Evolutionary conservation across 345 rosid genomes (phyloP).

Genomic region (Cochlearia excelsa): DNA sequence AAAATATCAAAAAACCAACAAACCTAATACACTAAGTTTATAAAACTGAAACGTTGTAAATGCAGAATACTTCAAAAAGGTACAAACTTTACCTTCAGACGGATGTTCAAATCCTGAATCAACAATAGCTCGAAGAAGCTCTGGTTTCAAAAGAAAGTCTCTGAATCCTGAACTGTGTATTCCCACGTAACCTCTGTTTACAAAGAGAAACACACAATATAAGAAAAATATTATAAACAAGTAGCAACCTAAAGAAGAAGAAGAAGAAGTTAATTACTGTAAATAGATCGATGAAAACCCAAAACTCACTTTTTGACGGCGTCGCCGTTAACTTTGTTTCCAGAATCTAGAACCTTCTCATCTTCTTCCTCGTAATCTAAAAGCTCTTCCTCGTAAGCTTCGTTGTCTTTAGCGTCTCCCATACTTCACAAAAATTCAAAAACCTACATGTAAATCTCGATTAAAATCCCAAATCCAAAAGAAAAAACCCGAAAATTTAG

Average conservation of each 20-base stretch:
- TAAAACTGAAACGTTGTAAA: not conserved
- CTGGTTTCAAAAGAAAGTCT: constrained; percentile 98
- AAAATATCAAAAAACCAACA: not conserved
- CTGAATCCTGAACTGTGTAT: constrained; percentile 99
- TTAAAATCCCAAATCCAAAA: constrained; percentile 15
- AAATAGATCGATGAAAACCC: not conserved
- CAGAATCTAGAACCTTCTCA: constrained; percentile 74
- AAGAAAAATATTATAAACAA: not conserved
- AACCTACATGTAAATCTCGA: not conserved
- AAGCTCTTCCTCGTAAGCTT: constrained; percentile 99
- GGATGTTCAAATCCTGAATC: constrained; percentile 99
- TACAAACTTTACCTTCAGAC: constrained; percentile 64
- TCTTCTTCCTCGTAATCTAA: constrained; percentile 97
- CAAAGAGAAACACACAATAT: not conserved
- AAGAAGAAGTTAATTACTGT: too few species aligned
- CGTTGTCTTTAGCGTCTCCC: constrained; percentile 96
- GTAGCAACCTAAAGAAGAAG: too few species aligned
- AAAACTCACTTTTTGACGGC: constrained; percentile 73
- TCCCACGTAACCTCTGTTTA: constrained; percentile 82
- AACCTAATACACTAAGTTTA: not conserved
- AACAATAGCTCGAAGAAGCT: constrained; percentile 94
- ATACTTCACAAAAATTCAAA: constrained; percentile 37
- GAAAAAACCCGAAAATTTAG: not conserved
- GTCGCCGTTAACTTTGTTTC: constrained; percentile 77
- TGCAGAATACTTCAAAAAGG: not conserved